Conservation (phyloP, 495 filamentous ascomycete species). For the Astrothelium subdiscretum region DNA sequence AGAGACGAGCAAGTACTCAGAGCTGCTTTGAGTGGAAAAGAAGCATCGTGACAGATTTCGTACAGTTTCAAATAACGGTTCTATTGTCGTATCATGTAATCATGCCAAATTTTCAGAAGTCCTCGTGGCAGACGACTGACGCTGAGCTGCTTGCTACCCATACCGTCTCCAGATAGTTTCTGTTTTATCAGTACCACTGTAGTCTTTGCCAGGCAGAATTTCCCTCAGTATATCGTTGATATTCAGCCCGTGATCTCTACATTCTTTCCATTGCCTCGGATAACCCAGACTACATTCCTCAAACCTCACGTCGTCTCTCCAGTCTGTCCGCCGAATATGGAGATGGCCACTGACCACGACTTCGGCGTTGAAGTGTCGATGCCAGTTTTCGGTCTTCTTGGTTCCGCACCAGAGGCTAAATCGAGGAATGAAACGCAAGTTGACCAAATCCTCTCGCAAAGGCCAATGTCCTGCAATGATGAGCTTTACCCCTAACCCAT, state of each 20-base stretch:
- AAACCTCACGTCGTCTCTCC: constrained; percentile 28
- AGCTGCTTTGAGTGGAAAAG: constrained; percentile 20
- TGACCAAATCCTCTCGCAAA: constrained; percentile 28
- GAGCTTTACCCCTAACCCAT: constrained; percentile 14
- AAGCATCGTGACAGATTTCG: not conserved
- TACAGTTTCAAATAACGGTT: not conserved
- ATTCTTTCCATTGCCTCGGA: constrained; percentile 30
- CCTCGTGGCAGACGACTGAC: not conserved
- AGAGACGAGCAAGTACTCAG: constrained; percentile 33
- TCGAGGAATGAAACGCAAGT: constrained; percentile 23
- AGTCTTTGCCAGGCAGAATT: constrained; percentile 22
- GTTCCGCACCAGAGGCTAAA: constrained; percentile 32
- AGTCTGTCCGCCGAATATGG: constrained; percentile 30
- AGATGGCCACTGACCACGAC: constrained; percentile 31
- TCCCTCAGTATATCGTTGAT: constrained; percentile 29
- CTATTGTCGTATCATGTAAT: not conserved
- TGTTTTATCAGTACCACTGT: constrained; percentile 2
- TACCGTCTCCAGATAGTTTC: constrained; percentile 15
- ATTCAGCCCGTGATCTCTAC: constrained; percentile 23
- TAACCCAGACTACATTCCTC: constrained; percentile 30
- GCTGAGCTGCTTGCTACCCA: not conserved
- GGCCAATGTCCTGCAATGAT: constrained; percentile 31
- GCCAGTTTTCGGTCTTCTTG: constrained; percentile 30
- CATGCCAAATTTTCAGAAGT: not conserved
- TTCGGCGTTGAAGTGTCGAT: constrained; percentile 25